These are phyloP conservation scores for Achaetomiella virescens DNA, from an alignment of 495 filamentous ascomycete genomes.

Conservation along the genomic window DNA sequence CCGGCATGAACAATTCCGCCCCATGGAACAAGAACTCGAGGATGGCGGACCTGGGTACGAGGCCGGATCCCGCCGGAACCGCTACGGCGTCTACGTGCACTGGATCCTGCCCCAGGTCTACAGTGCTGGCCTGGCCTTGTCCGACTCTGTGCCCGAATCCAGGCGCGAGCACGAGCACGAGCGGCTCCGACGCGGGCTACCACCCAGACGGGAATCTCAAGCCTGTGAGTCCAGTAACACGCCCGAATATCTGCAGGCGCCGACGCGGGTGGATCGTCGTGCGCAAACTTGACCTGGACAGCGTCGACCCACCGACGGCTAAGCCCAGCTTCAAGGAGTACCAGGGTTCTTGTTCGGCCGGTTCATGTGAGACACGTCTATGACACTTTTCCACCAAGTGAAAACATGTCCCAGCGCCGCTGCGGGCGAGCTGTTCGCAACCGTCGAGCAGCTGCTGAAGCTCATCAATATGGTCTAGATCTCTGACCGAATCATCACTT, in stretches of 20 bases:
- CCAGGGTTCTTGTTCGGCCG: too few relatives aligned
- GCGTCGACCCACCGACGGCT: too few relatives aligned
- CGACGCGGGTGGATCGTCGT: slow-evolving; percentile 43
- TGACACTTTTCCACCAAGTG: too few relatives aligned
- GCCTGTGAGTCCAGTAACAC: slow-evolving; percentile 10
- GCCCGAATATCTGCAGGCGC: slow-evolving; percentile 29
- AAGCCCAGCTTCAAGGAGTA: too few relatives aligned
- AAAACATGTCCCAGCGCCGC: too few relatives aligned
- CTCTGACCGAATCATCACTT: too few relatives aligned
- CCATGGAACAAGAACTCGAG: slow-evolving; percentile 38
- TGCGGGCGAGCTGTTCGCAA: too few relatives aligned
- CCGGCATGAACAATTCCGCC: slow-evolving; percentile 38
- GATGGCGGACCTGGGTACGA: slow-evolving; percentile 38
- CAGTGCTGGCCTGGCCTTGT: slow-evolving; percentile 28
- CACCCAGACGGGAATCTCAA: too few relatives aligned
- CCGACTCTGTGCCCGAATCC: slow-evolving; percentile 11
- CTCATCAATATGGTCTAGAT: too few relatives aligned
- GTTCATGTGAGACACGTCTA: too few relatives aligned
- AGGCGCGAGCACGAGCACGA: neutral
- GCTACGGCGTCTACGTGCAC: slow-evolving; percentile 47
- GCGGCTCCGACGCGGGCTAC: neutral
- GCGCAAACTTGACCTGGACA: slow-evolving; percentile 22
- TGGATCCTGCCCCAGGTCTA: slow-evolving; percentile 48
- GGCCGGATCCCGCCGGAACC: slow-evolving; percentile 15
- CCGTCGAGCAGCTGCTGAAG: too few relatives aligned